Evolutionary conservation across 148 eudicot genomes (phyloP).

Genomic region (Silene latifolia): DNA sequence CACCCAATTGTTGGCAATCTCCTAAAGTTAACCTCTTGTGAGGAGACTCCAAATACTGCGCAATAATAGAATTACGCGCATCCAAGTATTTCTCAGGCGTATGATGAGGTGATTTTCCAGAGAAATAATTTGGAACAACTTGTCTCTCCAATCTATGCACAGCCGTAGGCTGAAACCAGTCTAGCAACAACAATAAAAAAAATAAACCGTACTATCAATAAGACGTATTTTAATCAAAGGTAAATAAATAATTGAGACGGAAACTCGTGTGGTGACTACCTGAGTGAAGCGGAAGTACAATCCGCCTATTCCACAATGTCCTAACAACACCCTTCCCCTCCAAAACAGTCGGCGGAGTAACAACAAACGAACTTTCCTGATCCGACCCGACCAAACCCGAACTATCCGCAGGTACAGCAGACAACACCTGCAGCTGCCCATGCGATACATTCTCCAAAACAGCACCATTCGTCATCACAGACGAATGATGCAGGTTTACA

Average conservation of each 20-base stretch:
- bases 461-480: slow-evolving; percentile 29
- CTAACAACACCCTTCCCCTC: slow-evolving; percentile 64
- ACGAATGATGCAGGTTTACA: slow-evolving; percentile 50
- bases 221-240: background rate
- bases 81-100: slow-evolving; percentile 84
- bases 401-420: slow-evolving; percentile 55
- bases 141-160: slow-evolving; percentile 89
- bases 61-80: slow-evolving; percentile 64
- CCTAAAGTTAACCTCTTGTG: slow-evolving; percentile 53
- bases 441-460: slow-evolving; percentile 71
- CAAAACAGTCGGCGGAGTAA: slow-evolving; percentile 60
- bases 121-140: slow-evolving; percentile 86
- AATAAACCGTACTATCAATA: background rate
- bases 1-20: slow-evolving; percentile 55
- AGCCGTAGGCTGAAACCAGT: slow-evolving; percentile 80
- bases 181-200: slow-evolving; percentile 34
- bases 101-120: slow-evolving; percentile 69
- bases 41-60: slow-evolving; percentile 74
- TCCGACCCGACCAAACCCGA: slow-evolving; percentile 37
- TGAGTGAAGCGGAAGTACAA: slow-evolving; percentile 79
- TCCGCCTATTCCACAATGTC: slow-evolving; percentile 55
- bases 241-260: background rate
- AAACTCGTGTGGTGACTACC: slow-evolving; percentile 29
- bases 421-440: slow-evolving; percentile 86
- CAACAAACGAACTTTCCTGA: slow-evolving; percentile 43